phyloP scores from a whole-genome alignment of 805 yeast species.

The Isabelozyma rhagii region DNA sequence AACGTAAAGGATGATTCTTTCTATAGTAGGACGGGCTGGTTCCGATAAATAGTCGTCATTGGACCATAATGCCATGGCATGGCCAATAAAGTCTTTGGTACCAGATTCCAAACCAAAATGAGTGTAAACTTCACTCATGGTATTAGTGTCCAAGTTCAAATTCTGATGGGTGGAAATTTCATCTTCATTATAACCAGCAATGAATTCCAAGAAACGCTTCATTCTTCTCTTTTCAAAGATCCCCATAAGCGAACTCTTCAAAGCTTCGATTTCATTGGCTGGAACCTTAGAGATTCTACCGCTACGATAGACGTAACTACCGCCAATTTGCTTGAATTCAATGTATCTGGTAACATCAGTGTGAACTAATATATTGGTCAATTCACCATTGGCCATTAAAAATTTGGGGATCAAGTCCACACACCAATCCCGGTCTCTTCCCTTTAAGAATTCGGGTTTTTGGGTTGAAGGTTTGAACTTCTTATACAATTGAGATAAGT shows the following conservation, averaged over 20 bases:
- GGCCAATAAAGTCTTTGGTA: slow-evolving; percentile 95
- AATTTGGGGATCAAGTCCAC: slow-evolving; percentile 96
- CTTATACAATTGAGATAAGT: slow-evolving; percentile 62
- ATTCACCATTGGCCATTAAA: slow-evolving; percentile 95
- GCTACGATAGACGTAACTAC: slow-evolving; percentile 86
- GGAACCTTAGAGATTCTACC: slow-evolving; percentile 96
- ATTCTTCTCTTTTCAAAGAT: slow-evolving; percentile 93
- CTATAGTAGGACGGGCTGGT: slow-evolving; percentile 90
- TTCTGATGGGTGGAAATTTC: slow-evolving; percentile 81
- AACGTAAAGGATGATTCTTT: slow-evolving; percentile 79
- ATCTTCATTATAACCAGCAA: slow-evolving; percentile 77
- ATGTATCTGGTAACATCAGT: slow-evolving; percentile 95
- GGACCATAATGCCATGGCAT: slow-evolving; percentile 96
- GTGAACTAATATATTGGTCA: slow-evolving; percentile 91
- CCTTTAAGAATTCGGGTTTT: slow-evolving; percentile 65
- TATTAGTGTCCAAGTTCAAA: slow-evolving; percentile 76
- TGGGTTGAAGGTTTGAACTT: slow-evolving; percentile 81
- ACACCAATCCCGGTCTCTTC: slow-evolving; percentile 97
- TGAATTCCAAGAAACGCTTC: slow-evolving; percentile 87
- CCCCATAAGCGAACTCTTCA: slow-evolving; percentile 90
- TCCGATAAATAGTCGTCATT: slow-evolving; percentile 84
- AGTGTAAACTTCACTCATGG: slow-evolving; percentile 87
- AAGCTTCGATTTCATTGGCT: slow-evolving; percentile 85
- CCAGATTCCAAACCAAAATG: slow-evolving; percentile 90
- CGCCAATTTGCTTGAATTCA: slow-evolving; percentile 95